Conservation (phyloP, 495 filamentous ascomycete species). For the Tuber melanosporum region DNA sequence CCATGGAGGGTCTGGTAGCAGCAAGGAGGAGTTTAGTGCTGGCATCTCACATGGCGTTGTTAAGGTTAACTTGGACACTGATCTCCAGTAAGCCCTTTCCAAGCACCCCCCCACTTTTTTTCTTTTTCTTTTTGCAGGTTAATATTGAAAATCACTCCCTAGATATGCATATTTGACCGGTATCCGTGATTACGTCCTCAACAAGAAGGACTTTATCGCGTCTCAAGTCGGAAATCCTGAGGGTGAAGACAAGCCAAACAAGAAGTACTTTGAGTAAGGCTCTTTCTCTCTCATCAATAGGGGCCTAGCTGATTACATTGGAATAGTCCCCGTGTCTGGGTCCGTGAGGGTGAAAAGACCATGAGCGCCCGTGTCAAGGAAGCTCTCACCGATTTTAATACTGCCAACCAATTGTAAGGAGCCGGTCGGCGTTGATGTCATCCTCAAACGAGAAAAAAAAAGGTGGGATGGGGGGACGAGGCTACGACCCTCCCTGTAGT, state of each 20-base stretch:
- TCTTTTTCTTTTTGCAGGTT: background rate
- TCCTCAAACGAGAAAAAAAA: constrained; percentile 1
- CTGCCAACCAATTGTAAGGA: constrained; percentile 72
- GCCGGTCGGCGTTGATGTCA: background rate
- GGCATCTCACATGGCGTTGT: constrained; percentile 91
- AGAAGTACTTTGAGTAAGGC: constrained; percentile 82
- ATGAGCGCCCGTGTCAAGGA: constrained; percentile 76
- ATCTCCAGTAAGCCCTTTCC: constrained; percentile 52
- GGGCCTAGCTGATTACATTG: constrained; percentile 1
- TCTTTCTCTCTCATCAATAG: background rate
- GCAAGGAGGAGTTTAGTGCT: constrained; percentile 77
- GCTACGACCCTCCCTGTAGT: constrained; percentile 6
- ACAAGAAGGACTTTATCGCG: constrained; percentile 90
- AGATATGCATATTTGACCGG: constrained; percentile 74
- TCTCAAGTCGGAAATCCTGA: constrained; percentile 89
- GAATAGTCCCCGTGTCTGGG: constrained; percentile 57
- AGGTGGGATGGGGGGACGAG: background rate
- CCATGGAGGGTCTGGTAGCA: constrained; percentile 90
- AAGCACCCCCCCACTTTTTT: background rate
- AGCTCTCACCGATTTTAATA: constrained; percentile 86
- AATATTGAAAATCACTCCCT: background rate
- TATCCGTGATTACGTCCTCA: constrained; percentile 85
- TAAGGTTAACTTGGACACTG: constrained; percentile 96
- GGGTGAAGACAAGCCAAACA: constrained; percentile 93
- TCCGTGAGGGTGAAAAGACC: constrained; percentile 94